Conservation (phyloP, 768 basidiomycete species). For the Arthromyces matolae region DNA sequence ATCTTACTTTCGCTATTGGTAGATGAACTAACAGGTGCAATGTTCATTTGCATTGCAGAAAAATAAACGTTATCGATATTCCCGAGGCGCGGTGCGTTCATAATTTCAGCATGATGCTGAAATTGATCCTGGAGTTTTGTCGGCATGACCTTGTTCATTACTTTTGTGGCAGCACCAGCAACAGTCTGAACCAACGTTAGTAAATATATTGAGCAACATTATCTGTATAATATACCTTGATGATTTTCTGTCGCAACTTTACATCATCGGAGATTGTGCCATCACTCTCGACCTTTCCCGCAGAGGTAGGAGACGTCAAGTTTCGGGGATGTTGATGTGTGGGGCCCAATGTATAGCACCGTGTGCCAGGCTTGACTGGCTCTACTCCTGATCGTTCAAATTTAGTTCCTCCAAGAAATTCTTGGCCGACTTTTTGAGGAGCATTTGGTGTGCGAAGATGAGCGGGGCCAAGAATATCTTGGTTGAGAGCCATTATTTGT, state of each 20-base stretch:
- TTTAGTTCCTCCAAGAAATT: too few relatives aligned
- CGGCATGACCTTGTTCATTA: not conserved
- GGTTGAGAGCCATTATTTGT: too few relatives aligned
- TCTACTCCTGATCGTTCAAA: too few relatives aligned
- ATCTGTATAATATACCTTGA: not conserved
- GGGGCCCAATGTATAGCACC: too few relatives aligned
- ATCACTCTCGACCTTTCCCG: not conserved
- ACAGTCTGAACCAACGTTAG: not conserved
- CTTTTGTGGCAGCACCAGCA: not conserved
- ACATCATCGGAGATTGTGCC: not conserved
- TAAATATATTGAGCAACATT: not conserved
- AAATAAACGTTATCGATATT: not conserved
- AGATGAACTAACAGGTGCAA: not conserved
- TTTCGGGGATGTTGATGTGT: slow-evolving; percentile 1
- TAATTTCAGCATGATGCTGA: not conserved
- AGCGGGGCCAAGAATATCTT: too few relatives aligned
- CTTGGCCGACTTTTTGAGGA: not conserved
- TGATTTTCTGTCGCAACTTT: not conserved
- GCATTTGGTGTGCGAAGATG: not conserved
- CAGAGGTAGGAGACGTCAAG: not conserved
- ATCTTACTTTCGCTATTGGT: slow-evolving; percentile 1
- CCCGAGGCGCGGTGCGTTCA: slow-evolving; percentile 5
- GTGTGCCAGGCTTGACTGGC: too few relatives aligned
- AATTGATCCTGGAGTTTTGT: not conserved
- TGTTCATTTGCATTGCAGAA: slow-evolving; percentile 1